phyloP scores from a whole-genome alignment of 2,329 filamentous ascomycete genomes.

The Alternaria novae-zelandiae region DNA sequence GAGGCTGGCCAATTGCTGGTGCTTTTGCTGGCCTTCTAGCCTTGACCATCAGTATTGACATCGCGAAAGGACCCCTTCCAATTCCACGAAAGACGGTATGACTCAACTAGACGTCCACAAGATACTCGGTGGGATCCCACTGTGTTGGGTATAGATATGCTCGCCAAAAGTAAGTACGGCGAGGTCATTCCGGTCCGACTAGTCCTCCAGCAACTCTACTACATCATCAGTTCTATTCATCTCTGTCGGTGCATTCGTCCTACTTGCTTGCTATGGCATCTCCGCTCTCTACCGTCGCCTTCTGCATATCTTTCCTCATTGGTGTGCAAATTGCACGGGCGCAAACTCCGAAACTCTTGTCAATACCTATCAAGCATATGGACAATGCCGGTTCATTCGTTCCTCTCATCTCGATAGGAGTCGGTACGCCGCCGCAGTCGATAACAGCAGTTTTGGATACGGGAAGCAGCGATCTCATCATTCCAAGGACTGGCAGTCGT shows the following conservation, averaged over 20 bases:
- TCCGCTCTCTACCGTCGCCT: neutral
- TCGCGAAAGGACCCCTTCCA: neutral
- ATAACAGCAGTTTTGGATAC: neutral
- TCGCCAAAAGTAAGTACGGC: neutral
- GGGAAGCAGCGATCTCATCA: neutral
- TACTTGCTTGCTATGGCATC: neutral
- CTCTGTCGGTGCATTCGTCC: neutral
- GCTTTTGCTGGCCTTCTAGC: neutral
- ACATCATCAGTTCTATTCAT: neutral
- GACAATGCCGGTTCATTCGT: neutral
- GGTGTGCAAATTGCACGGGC: neutral
- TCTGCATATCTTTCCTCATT: neutral
- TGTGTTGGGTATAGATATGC: neutral
- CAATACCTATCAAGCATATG: neutral
- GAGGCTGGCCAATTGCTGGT: neutral
- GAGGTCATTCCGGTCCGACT: neutral
- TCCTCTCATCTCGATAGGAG: neutral
- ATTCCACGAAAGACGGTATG: neutral
- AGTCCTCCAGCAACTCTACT: neutral
- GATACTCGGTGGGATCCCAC: neutral
- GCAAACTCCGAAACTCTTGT: neutral
- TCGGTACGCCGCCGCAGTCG: neutral
- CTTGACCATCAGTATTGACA: neutral
- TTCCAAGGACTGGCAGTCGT: neutral
- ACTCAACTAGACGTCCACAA: accelerated